Evolutionary conservation across 768 basidiomycete genomes (phyloP).

Genomic region (Phallus indusiatus): DNA sequence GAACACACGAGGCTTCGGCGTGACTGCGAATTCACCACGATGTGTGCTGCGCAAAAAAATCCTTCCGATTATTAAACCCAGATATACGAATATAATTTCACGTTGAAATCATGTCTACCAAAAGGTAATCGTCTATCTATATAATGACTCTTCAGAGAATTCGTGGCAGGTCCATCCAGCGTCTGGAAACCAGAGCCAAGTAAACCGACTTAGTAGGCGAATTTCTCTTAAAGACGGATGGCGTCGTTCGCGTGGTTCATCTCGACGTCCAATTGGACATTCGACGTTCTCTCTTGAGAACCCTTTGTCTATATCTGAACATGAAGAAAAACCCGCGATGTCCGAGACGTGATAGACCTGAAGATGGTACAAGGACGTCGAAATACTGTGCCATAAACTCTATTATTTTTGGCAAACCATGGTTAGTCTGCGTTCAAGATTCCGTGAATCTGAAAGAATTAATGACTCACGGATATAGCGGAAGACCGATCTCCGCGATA

Average conservation of each 20-base stretch:
- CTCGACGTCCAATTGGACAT: background rate
- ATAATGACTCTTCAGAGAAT: background rate
- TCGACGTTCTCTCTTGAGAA: background rate
- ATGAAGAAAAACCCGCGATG: background rate
- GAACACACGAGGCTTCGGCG: no score
- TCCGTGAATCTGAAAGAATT: no score
- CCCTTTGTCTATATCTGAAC: background rate
- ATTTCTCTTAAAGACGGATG: background rate
- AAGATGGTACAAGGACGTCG: background rate
- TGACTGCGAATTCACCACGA: no score
- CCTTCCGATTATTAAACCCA: no score
- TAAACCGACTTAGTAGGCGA: background rate
- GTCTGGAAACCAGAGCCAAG: background rate
- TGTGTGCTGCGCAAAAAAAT: no score
- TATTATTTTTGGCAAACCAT: background rate
- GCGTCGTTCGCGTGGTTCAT: background rate
- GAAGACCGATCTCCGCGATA: background rate
- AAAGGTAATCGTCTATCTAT: background rate
- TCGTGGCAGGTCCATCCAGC: background rate
- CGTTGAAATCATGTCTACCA: background rate
- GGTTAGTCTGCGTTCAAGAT: no score
- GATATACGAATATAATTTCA: no score
- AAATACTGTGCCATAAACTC: background rate
- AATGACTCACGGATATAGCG: background rate
- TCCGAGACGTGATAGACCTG: constrained; percentile 3